phyloP scores from a whole-genome alignment of 768 basidiomycete genomes.

The Daedaleopsis nitida region DNA sequence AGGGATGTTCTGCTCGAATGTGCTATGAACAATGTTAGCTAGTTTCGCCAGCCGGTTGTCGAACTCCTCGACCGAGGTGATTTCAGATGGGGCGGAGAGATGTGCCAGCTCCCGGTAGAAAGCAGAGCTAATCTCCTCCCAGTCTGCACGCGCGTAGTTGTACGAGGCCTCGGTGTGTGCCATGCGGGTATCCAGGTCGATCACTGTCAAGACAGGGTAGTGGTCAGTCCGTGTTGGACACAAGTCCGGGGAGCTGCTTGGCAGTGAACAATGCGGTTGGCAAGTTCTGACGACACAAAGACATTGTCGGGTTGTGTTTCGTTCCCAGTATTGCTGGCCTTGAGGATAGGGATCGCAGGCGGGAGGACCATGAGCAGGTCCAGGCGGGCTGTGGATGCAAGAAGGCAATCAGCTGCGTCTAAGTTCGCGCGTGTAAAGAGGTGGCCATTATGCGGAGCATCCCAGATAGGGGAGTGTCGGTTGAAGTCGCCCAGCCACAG shows the following conservation, averaged over 20 bases:
- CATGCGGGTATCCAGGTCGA: slow-evolving; percentile 26
- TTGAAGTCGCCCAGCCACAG: not conserved
- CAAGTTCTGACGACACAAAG: not conserved
- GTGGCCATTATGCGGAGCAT: not conserved
- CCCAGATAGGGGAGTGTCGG: not conserved
- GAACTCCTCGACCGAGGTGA: slow-evolving; percentile 14
- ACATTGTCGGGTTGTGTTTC: not conserved
- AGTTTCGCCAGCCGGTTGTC: slow-evolving; percentile 7
- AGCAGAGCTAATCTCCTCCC: slow-evolving; percentile 30
- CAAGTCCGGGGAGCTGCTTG: not conserved
- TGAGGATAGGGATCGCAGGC: not conserved
- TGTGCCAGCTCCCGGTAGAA: slow-evolving; percentile 11
- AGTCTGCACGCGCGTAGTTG: slow-evolving; percentile 36
- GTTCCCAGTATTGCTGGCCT: not conserved
- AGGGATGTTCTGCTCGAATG: slow-evolving; percentile 25
- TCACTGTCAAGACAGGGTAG: slow-evolving; percentile 35
- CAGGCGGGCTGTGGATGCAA: too few species aligned
- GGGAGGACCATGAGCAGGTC: not conserved
- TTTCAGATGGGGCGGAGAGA: not conserved
- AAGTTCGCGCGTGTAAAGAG: not conserved
- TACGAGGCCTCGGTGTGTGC: not conserved
- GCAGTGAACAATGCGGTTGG: not conserved
- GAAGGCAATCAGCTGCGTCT: not conserved
- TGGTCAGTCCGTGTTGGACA: slow-evolving; percentile 24
- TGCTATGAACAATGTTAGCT: slow-evolving; percentile 16